These are phyloP conservation scores for Acacia concinna DNA, from an alignment of 331 rosid species.

Conservation along the genomic window DNA sequence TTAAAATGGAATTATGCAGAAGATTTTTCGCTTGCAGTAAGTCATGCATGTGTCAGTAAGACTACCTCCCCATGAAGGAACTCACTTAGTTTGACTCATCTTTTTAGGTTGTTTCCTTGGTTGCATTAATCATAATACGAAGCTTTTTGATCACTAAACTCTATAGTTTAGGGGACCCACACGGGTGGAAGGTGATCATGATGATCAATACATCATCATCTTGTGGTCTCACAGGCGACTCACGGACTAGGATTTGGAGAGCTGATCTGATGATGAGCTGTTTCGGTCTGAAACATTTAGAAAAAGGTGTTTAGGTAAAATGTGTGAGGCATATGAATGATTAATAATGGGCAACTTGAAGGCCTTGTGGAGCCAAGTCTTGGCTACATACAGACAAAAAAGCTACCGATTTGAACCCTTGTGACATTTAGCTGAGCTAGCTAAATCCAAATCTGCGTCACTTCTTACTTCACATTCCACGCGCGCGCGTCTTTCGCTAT, in stretches of 20 bases:
- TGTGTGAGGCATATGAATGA: conserved; percentile 1
- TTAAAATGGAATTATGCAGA: conserved; percentile 18
- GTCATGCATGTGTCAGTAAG: conserved; percentile 27
- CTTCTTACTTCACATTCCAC: conserved; percentile 20
- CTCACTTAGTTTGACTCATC: not conserved
- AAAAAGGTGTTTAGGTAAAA: conserved; percentile 10
- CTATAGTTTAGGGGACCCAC: conserved; percentile 17
- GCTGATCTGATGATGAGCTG: conserved; percentile 20
- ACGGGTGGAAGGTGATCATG: not conserved
- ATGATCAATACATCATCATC: not conserved
- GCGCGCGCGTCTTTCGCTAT: conserved; percentile 20
- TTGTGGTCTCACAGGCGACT: conserved; percentile 4
- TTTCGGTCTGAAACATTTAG: conserved; percentile 4
- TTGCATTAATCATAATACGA: conserved; percentile 17
- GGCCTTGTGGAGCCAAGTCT: conserved; percentile 17
- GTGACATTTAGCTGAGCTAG: conserved; percentile 21
- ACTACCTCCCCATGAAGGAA: conserved; percentile 10
- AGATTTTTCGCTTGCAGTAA: conserved; percentile 20
- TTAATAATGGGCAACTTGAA: conserved; percentile 9
- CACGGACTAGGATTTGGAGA: conserved; percentile 27
- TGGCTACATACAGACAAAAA: conserved; percentile 19
- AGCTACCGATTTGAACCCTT: conserved; percentile 2
- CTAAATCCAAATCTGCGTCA: conserved; percentile 32
- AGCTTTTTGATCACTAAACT: not conserved
- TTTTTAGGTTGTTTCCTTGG: not conserved